phyloP scores from a whole-genome alignment of 1,284 basidiomycete genomes.

The Sporisorium scitamineum region DNA sequence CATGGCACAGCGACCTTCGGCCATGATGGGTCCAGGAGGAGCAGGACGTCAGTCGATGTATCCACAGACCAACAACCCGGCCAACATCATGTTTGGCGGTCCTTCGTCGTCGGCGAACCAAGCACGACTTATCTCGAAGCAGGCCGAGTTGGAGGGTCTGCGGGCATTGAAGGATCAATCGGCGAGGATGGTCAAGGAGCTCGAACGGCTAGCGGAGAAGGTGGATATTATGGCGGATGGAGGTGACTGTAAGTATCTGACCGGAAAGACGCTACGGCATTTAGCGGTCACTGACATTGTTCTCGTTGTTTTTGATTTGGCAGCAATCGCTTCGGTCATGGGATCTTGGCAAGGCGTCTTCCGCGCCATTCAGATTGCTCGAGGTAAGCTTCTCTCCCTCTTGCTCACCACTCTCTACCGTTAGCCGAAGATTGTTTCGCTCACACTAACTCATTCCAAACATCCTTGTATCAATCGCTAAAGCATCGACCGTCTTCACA shows the following conservation, averaged over 20 bases:
- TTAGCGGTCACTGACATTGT: slow-evolving; percentile 1
- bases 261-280: background rate
- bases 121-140: slow-evolving; percentile 56
- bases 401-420: background rate
- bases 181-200: slow-evolving; percentile 60
- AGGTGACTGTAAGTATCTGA: slow-evolving; percentile 55
- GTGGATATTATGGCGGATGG: slow-evolving; percentile 63
- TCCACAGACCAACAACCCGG: slow-evolving; percentile 24
- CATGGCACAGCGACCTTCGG: slow-evolving; percentile 39
- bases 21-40: slow-evolving; percentile 23
- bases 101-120: slow-evolving; percentile 48
- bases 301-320: background rate
- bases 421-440: background rate
- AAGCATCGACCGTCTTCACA: slow-evolving; percentile 40
- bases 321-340: slow-evolving; percentile 66
- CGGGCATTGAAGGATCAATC: slow-evolving; percentile 61
- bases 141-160: slow-evolving; percentile 64
- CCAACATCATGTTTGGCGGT: slow-evolving; percentile 45
- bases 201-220: slow-evolving; percentile 57
- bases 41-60: slow-evolving; percentile 46
- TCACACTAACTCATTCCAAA: background rate
- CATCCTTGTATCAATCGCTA: background rate
- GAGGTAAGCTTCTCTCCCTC: slow-evolving; percentile 37
- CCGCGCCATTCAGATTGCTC: slow-evolving; percentile 65
- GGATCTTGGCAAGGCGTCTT: slow-evolving; percentile 66